These are phyloP conservation scores for Russula dissimulans DNA, from an alignment of 768 basidiomycete genomes.

Conservation along the genomic window DNA sequence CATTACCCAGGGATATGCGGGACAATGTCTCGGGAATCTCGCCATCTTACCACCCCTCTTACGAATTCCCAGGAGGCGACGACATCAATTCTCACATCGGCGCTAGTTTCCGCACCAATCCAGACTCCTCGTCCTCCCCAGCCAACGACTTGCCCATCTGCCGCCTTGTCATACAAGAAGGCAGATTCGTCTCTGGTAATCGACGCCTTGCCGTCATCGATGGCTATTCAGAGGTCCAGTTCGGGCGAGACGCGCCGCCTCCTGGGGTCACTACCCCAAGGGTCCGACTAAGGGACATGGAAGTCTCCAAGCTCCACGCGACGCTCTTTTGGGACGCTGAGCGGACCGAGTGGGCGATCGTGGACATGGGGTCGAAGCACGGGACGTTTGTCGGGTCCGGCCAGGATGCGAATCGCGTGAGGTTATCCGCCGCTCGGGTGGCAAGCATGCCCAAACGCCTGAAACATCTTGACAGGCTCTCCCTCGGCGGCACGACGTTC, in stretches of 20 bases:
- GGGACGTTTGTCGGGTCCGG: conserved; percentile 53
- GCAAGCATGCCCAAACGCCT: conserved; percentile 62
- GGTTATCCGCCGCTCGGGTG: conserved; percentile 50
- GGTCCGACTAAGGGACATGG: conserved; percentile 75
- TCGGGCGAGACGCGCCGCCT: conserved; percentile 60
- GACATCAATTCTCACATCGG: not conserved
- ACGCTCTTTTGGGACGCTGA: conserved; percentile 60
- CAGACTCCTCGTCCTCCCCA: not conserved
- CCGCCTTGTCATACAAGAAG: conserved; percentile 32
- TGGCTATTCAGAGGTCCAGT: conserved; percentile 52
- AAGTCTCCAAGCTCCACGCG: conserved; percentile 74
- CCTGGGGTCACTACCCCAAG: conserved; percentile 45
- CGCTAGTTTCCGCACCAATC: not conserved
- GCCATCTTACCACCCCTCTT: conserved; percentile 37
- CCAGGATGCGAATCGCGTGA: conserved; percentile 15
- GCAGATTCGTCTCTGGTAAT: conserved; percentile 40
- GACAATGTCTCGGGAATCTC: conserved; percentile 9
- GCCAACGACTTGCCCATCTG: conserved; percentile 20
- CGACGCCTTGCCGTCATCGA: conserved; percentile 54
- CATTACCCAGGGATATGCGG: conserved; percentile 20
- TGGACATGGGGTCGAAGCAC: conserved; percentile 82
- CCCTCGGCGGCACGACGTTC: conserved; percentile 65
- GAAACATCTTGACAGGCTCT: conserved; percentile 54
- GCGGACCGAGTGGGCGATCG: conserved; percentile 56
- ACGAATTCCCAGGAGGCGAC: conserved; percentile 52